Conservation (phyloP, 78 protist genomes). For the Mastigamoeba balamuthi region DNA sequence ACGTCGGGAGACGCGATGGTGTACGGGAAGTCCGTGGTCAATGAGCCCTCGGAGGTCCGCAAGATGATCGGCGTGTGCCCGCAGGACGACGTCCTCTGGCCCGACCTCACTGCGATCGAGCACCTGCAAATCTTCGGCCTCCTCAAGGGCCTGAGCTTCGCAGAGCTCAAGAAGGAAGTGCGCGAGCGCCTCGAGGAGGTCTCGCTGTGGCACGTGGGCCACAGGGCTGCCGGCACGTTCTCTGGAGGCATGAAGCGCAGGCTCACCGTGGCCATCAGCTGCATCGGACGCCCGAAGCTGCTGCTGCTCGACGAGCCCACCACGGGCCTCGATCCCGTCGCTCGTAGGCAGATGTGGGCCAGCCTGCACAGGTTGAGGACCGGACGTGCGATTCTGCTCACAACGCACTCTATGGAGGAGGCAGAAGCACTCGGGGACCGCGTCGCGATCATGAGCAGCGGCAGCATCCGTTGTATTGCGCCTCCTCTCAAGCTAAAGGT, state of each 20-base stretch:
- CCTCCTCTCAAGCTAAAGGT: constrained; percentile 56
- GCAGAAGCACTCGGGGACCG: constrained; percentile 76
- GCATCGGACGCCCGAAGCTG: constrained; percentile 66
- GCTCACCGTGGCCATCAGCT: constrained; percentile 60
- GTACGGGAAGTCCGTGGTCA: constrained; percentile 1
- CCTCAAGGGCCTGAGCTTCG: too few species aligned
- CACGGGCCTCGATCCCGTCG: neutral
- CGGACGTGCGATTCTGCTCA: constrained; percentile 36
- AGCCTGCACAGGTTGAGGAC: constrained; percentile 4
- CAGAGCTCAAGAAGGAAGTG: too few species aligned
- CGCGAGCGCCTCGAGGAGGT: neutral
- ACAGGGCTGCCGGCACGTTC: neutral
- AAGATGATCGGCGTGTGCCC: constrained; percentile 53
- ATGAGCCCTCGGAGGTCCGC: constrained; percentile 12
- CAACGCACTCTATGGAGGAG: constrained; percentile 86
- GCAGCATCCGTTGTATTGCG: constrained; percentile 55
- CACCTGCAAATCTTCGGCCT: constrained; percentile 32
- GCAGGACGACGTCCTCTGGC: constrained; percentile 62
- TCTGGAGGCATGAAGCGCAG: constrained; percentile 87
- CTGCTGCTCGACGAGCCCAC: neutral
- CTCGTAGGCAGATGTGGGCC: constrained; percentile 21
- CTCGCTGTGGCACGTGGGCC: neutral
- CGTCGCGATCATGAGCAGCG: constrained; percentile 77
- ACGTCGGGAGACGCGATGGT: constrained; percentile 33
- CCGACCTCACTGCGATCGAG: constrained; percentile 45